Conservation (phyloP, 495 filamentous ascomycete species). For the Cladorrhinum samala region DNA sequence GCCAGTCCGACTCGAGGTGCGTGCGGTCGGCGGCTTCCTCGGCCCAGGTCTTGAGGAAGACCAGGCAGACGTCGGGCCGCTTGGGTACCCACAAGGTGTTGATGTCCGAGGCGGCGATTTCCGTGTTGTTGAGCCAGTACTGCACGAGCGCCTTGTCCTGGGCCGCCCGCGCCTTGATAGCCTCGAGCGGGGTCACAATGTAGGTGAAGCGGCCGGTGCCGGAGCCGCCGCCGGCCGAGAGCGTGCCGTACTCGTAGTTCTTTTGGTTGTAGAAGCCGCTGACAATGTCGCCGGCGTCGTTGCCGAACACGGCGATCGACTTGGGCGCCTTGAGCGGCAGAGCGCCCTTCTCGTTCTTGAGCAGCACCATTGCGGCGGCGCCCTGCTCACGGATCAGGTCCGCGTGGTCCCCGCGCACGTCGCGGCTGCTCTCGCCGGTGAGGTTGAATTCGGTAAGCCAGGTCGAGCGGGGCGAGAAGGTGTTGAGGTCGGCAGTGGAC, state of each 20-base stretch:
- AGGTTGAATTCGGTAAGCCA: too few species aligned
- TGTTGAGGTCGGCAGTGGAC: constrained; percentile 46
- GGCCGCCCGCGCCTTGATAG: too few species aligned
- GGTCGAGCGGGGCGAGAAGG: constrained; percentile 32
- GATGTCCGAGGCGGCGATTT: too few species aligned
- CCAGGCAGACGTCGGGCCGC: constrained; percentile 63
- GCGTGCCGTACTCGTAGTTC: constrained; percentile 41
- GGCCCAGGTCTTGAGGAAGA: constrained; percentile 57
- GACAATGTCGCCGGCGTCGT: too few species aligned
- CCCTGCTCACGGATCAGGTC: too few species aligned
- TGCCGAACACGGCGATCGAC: constrained; percentile 45
- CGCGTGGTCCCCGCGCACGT: too few species aligned
- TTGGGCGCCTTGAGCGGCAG: constrained; percentile 49
- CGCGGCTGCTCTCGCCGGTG: too few species aligned
- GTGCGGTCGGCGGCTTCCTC: constrained; percentile 48
- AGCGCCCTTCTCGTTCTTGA: constrained; percentile 53
- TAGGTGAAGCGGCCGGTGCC: constrained; percentile 51
- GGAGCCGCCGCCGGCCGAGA: constrained; percentile 54
- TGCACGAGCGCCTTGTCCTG: too few species aligned
- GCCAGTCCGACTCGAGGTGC: constrained; percentile 39
- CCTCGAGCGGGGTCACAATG: constrained; percentile 52
- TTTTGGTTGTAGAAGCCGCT: constrained; percentile 49
- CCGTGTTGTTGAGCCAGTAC: too few species aligned
- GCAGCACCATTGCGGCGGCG: constrained; percentile 52
- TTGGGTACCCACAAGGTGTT: too few species aligned